Base-by-base conservation (phyloP, 2,329 filamentous ascomycete species). In the Dothistroma pini region DNA sequence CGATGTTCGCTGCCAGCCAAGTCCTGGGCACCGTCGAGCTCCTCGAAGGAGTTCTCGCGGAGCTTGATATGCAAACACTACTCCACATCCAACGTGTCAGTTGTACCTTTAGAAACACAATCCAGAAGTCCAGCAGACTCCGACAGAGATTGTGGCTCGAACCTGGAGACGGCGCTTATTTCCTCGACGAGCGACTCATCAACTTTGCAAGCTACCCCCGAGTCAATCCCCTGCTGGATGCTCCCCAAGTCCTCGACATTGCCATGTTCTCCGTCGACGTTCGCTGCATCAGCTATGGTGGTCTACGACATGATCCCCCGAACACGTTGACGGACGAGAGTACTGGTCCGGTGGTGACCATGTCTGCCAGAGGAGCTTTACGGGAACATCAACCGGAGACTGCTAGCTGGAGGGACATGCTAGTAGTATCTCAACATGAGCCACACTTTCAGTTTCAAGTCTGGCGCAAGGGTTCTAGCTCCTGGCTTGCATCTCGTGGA, bases 1-100 rank as follows among this genome's bases (percentile, higher is more conserved):
- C 32, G 32, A 52, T 52, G 53, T 25, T 29, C 22, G 49, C 44
- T 21, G 12, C 35, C 25, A 31, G 32, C 51, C 54, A 49, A 60
- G 60, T 56, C n/a, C 55, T 63, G 38, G 54, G 55, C 49, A 63
- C 53, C 35, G 52, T 58, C 51, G 60, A 63, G 56, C 57, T 63
- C 47, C 55, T 59, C 49, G 60, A 63, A 51, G 34, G 47, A 25
- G 57, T 63, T 38, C 49, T 63, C 48, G 32, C 47, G 44, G 44
- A 57, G 14, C 48, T 60, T 47, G 60, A 57, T 50, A 59, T 63
- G 49, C 54, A 57, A 47, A 59, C 54, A 31, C 25, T 59, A 10
- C 57, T 63, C 12, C 49, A 56, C 32, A 59, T 38, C 25, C 60
- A 63, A 54, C 32, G 49, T 1, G 49, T 52, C 25, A 56, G 19